Base-by-base conservation (phyloP, 768 basidiomycete species). In the Suillus subaureus region DNA sequence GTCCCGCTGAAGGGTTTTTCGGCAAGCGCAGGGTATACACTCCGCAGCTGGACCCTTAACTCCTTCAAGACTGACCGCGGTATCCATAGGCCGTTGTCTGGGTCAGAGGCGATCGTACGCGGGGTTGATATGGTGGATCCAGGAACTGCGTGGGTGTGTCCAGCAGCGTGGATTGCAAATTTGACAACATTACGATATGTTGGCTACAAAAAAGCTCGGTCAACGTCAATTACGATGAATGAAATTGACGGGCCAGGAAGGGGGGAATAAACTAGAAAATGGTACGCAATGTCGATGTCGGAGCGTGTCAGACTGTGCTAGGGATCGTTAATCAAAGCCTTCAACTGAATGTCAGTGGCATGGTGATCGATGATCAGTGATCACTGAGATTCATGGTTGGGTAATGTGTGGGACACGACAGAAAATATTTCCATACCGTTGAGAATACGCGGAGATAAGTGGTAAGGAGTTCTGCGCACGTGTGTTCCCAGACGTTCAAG, bases 1-100 rank as follows among this genome's bases (percentile, higher is more conserved):
- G 95, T 96, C 8, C 80, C 80, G 37, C 78, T 73, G 72, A 95
- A 92, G 0, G 91, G 85, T 74, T 88, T 91, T 69, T 86, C 78
- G 6, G 87, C 91, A 54, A 99, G 82, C 60, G 87, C 87, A 31
- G 96, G 97, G 77, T 91, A 96, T 31, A 94, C 79, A 39, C 77
- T 73, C 23, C 77, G 73, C 13, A 97, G 75, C 12, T 81, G 76
- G 3, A 74, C 74, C 47, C 92, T 82, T 62, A 97, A 72, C 62
- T 74, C 74, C 43, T 77, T 72, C 3, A 91, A 74, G 57, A 81
- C 82, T 9, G 77, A 74, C 63, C 78, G 83, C 0, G 97, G 95
- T 57, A 99, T 91, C 33, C 81, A 82, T 26, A 88, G 75, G 2
- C 87, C 93, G 18, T 79, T 83, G 8, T 79, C 76, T 21, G 85